Base-by-base conservation (phyloP, 2,329 filamentous ascomycete genomes). In the Scedosporium apiospermum region DNA sequence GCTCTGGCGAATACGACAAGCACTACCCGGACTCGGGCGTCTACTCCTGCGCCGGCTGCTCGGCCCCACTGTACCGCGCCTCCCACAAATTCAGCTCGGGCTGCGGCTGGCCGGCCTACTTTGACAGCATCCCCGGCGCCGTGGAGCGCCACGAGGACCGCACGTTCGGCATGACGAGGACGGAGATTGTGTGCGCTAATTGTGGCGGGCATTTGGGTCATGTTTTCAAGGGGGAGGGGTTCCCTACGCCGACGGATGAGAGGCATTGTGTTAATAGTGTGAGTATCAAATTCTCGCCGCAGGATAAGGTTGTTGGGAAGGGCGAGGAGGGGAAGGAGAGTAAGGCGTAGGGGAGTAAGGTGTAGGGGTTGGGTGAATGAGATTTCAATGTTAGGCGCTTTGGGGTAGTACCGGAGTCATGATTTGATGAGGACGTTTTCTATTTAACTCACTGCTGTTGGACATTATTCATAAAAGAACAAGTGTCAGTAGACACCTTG, bases 21-120 rank as follows among this genome's bases (percentile, higher is more conserved):
- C 92, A 97, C 80, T 83, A 87, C 72, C 87, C 92, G 1, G 75
- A 82, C 0, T 72, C 82, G 4, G 96, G 95, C 63, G 84, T 91
- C 62, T 99, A 98, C 78, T 87, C 82, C 57, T 99, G 95, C 76
- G 90, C 90, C 18, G 95, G 85, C 61, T 99, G 95, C 80, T 75
- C 87, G 30, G 84, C 92, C 6, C 93, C 95, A 4, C 85, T 99
- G 18, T 99, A 99, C 84, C 93, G 88, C 74, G 93, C 95, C 30
- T 83, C 83, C 66, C 93, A 96, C 77, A 99, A 99, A 76, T 99
- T 99, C 83, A 90, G 90, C 75, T 96, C 90, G 18, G 91, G 92
- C 51, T 99, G 95, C 76, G 95, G 95, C 65, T 99, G 95, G 95
- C 95, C 95, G 0, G 95, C 95, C 12, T 99, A 98, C 77, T 99